Conservation (phyloP, 495 filamentous ascomycete genomes). For the Talaromyces stipitatus region DNA sequence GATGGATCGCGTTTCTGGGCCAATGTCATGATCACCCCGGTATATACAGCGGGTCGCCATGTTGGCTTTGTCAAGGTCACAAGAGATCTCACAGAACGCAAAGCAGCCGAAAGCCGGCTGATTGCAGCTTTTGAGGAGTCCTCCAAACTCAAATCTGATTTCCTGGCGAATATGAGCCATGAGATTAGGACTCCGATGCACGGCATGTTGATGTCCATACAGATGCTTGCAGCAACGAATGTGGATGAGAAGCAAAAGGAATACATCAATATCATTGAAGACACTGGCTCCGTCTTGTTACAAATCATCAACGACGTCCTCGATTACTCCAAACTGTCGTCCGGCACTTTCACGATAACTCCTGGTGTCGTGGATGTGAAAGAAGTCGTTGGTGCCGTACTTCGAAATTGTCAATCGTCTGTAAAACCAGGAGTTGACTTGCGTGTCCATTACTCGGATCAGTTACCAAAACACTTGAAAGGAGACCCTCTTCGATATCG, state of each 20-base stretch:
- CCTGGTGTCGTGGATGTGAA: constrained; percentile 63
- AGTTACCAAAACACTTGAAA: constrained; percentile 28
- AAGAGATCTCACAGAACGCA: constrained; percentile 55
- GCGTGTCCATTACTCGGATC: constrained; percentile 38
- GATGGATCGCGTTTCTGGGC: constrained; percentile 60
- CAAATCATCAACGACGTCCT: constrained; percentile 88
- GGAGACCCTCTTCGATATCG: constrained; percentile 75
- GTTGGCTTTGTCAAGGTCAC: constrained; percentile 61
- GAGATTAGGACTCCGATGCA: constrained; percentile 79
- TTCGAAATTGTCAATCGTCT: constrained; percentile 44
- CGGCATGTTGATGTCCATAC: constrained; percentile 69
- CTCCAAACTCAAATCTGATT: constrained; percentile 56
- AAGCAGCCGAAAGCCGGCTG: constrained; percentile 47
- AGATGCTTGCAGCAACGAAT: constrained; percentile 59
- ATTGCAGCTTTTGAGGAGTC: constrained; percentile 59
- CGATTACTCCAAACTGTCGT: constrained; percentile 83
- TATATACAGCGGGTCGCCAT: constrained; percentile 48
- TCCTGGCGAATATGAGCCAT: constrained; percentile 79
- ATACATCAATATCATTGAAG: constrained; percentile 68
- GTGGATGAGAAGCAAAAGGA: constrained; percentile 64
- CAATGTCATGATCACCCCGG: constrained; percentile 57
- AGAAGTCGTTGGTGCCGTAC: constrained; percentile 44
- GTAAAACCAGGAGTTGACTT: constrained; percentile 53
- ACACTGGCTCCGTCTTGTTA: constrained; percentile 73
- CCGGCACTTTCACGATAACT: constrained; percentile 71